Percentiles rank a stretch among this genome's conserved stretches.
Conservation (phyloP, 768 basidiomycete genomes). For the Phylloporus arenicola region DNA sequence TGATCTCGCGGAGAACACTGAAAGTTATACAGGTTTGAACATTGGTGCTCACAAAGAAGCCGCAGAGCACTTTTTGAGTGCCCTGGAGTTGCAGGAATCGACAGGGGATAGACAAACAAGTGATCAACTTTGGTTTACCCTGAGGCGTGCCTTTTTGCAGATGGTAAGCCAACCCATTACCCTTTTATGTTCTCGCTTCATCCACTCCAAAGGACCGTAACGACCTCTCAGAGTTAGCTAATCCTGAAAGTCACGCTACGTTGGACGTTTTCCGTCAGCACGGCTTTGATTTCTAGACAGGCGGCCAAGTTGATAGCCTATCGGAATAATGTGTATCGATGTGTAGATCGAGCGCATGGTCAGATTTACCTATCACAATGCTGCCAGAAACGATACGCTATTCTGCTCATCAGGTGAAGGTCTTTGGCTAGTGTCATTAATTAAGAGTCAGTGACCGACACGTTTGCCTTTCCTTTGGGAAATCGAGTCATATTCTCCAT, state of each 20-base stretch:
- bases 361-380: background rate
- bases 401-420: background rate
- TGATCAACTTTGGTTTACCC: constrained; percentile 85
- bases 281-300: constrained; percentile 81
- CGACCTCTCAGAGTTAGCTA: constrained; percentile 77
- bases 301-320: background rate
- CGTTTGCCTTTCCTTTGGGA: background rate
- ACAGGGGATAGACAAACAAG: constrained; percentile 64
- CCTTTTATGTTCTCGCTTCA: background rate
- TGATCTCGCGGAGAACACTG: constrained; percentile 3
- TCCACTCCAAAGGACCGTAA: constrained; percentile 53
- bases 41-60: constrained; percentile 95
- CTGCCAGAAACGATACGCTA: background rate
- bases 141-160: constrained; percentile 70
- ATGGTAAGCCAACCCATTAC: constrained; percentile 49
- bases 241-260: constrained; percentile 52
- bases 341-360: background rate
- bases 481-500: background rate
- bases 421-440: background rate
- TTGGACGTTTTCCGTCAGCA: constrained; percentile 72
- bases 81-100: constrained; percentile 71
- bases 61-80: constrained; percentile 90
- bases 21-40: constrained; percentile 65
- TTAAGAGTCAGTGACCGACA: background rate
- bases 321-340: background rate